Base-by-base conservation (phyloP, 2,329 filamentous ascomycete genomes). In the Monosporascus sp. region DNA sequence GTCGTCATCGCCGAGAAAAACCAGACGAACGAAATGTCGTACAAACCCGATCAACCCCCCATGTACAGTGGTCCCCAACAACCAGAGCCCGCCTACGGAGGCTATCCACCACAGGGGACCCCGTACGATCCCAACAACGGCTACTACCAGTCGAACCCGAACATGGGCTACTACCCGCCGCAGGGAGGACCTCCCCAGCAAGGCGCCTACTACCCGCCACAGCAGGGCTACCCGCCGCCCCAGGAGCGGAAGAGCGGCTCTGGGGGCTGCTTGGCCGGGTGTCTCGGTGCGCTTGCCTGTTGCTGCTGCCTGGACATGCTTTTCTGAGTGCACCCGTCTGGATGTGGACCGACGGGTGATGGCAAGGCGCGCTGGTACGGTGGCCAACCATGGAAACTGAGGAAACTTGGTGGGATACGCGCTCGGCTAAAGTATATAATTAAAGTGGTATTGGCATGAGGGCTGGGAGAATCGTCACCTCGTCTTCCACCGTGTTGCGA, bases 221-320 rank as follows among this genome's bases (percentile, higher is more conserved):
- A 60, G 24, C 62, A 65, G 49, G 60, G 61, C 49, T 54, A 60
- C 51, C 59, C 53, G 15, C 56, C 58, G 37, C 58, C 59, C 7
- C 55, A 62, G 31, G 65, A 69, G 56, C 58, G 64, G 60, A 54
- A 53, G 44, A 52, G 53, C 49, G 55, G 57, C 20, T 55, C 52
- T 17, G 54, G 67, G 56, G 66, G 70, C 15, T 70, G 69, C 51
- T 59, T 80, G 43, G 74, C 74, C 37, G 77, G 75, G 43, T 64
- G 81, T 51, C 60, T 81, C 17, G 80, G 77, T 17, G 72, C 72
- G 57, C 63, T 80, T 55, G 80, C 80, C 1, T 82, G 79, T 65
- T 84, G 80, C 65, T 84, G 80, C 68, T 84, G 80, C 63, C 64
- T 84, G 62, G 80, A 84, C 58, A 59, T 70, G 22, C 63, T 83